A percentile compares a stretch with the other conserved stretches of the same genome.
These are phyloP conservation scores for Torulaspora indica DNA, from an alignment of 805 yeast genomes.

Conservation along the genomic window DNA sequence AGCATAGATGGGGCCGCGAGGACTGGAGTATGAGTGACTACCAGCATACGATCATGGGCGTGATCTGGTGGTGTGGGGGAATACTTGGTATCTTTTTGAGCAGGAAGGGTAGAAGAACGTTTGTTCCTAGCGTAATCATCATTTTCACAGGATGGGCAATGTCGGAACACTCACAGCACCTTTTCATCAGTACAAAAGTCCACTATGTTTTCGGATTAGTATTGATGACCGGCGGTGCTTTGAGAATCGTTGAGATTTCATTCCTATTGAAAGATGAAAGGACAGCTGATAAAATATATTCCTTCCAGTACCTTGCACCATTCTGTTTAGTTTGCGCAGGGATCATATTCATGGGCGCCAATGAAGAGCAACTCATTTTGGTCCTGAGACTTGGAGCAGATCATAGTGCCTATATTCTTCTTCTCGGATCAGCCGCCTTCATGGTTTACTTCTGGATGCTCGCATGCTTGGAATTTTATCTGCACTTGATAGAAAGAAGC, in stretches of 20 bases:
- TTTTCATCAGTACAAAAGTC: slow-evolving; percentile 75
- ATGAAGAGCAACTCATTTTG: slow-evolving; percentile 74
- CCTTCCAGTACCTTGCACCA: slow-evolving; percentile 87
- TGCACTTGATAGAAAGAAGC: slow-evolving; percentile 35
- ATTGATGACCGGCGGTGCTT: slow-evolving; percentile 70
- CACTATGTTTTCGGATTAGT: slow-evolving; percentile 83
- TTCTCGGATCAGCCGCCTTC: slow-evolving; percentile 68
- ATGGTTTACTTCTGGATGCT: slow-evolving; percentile 63
- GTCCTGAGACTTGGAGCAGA: slow-evolving; percentile 75
- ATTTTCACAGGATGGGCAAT: slow-evolving; percentile 91
- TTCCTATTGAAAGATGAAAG: slow-evolving; percentile 65
- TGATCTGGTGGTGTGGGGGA: slow-evolving; percentile 95
- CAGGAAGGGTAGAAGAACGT: slow-evolving; percentile 61
- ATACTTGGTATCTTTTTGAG: slow-evolving; percentile 75
- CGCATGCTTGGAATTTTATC: slow-evolving; percentile 54
- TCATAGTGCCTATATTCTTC: slow-evolving; percentile 75
- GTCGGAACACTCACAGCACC: slow-evolving; percentile 80
- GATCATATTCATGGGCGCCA: slow-evolving; percentile 84
- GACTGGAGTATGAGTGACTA: slow-evolving; percentile 90
- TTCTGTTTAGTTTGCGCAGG: slow-evolving; percentile 77
- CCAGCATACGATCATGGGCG: slow-evolving; percentile 95
- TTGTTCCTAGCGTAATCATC: slow-evolving; percentile 75
- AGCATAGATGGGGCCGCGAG: slow-evolving; percentile 89
- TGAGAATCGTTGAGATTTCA: slow-evolving; percentile 73
- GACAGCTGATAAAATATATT: slow-evolving; percentile 44